These are phyloP conservation scores for Globisporangium cystogenes DNA, from an alignment of 352 stramenopile genomes.

Conservation along the genomic window DNA sequence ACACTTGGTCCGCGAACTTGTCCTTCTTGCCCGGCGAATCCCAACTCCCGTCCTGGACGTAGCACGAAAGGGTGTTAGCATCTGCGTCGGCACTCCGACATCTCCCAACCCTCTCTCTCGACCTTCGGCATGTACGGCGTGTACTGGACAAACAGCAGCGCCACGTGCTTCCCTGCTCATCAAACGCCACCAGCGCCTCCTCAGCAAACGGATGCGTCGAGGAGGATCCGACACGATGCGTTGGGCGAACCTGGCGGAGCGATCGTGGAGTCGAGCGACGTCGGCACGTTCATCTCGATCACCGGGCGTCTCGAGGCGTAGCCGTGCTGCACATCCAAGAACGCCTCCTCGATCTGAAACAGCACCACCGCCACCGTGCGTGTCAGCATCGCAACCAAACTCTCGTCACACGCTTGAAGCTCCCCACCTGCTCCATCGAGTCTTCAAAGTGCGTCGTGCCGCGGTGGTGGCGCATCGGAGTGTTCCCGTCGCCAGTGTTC, in stretches of 20 bases:
- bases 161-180: slow-evolving; percentile 79
- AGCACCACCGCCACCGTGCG: not conserved
- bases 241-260: slow-evolving; percentile 42
- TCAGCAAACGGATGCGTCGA: too few species aligned
- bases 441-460: slow-evolving; percentile 90
- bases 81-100: too few species aligned
- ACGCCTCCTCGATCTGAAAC: slow-evolving; percentile 83
- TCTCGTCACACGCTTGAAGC: not conserved
- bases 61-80: not conserved
- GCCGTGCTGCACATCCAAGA: slow-evolving; percentile 70
- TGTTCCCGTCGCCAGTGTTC: slow-evolving; percentile 47
- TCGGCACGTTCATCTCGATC: slow-evolving; percentile 91
- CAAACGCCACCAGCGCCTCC: not conserved
- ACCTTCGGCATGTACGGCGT: slow-evolving; percentile 85
- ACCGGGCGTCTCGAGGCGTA: slow-evolving; percentile 68
- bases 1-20: slow-evolving; percentile 75
- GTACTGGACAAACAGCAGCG: slow-evolving; percentile 89
- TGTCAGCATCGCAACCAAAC: not conserved
- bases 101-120: too few species aligned
- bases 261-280: slow-evolving; percentile 75
- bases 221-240: not conserved
- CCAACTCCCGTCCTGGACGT: slow-evolving; percentile 61
- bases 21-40: slow-evolving; percentile 72
- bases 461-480: slow-evolving; percentile 72
- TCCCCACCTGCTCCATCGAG: slow-evolving; percentile 49